Evolutionary conservation across 1,284 basidiomycete genomes (phyloP).

Genomic region (Boletus sp.): DNA sequence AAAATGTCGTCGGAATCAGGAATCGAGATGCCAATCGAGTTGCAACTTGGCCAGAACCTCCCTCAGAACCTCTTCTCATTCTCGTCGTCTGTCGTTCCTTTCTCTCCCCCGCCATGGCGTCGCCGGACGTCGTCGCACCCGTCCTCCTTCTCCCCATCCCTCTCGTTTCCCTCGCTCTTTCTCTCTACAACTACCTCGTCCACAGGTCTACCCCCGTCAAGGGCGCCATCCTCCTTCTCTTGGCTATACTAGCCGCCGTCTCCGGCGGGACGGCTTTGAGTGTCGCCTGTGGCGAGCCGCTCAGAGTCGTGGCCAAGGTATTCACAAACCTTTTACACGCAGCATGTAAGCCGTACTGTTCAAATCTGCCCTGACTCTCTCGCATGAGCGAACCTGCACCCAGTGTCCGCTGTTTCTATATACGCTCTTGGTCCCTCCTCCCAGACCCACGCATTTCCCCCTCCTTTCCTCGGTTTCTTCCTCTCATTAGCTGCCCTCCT

Average conservation of each 20-base stretch:
- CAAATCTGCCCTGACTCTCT: neutral
- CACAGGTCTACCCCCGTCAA: conserved; percentile 8
- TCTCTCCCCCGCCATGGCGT: conserved; percentile 20
- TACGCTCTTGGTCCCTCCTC: conserved; percentile 19
- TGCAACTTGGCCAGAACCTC: conserved; percentile 1
- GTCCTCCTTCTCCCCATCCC: conserved; percentile 28
- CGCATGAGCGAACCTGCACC: neutral
- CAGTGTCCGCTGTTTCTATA: conserved; percentile 28
- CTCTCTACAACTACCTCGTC: conserved; percentile 10
- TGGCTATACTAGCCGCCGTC: conserved; percentile 25
- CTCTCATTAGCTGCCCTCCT: conserved; percentile 23
- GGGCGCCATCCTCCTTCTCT: conserved; percentile 14
- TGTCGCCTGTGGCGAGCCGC: conserved; percentile 13
- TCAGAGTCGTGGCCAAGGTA: conserved; percentile 17
- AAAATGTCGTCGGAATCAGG: conserved; percentile 16
- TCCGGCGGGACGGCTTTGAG: conserved; percentile 23
- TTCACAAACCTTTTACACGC: conserved; percentile 22
- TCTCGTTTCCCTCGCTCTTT: conserved; percentile 19
- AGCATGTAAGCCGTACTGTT: conserved; percentile 16
- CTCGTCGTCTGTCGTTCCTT: conserved; percentile 22
- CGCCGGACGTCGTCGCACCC: conserved; percentile 24
- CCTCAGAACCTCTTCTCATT: conserved; percentile 14
- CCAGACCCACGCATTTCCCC: conserved; percentile 7
- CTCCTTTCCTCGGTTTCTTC: conserved; percentile 14
- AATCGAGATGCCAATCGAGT: conserved; percentile 22